A percentile compares a stretch with the other conserved stretches of the same genome.
Conservation (phyloP, 2,329 filamentous ascomycete genomes). For the Spiromastix sp. region DNA sequence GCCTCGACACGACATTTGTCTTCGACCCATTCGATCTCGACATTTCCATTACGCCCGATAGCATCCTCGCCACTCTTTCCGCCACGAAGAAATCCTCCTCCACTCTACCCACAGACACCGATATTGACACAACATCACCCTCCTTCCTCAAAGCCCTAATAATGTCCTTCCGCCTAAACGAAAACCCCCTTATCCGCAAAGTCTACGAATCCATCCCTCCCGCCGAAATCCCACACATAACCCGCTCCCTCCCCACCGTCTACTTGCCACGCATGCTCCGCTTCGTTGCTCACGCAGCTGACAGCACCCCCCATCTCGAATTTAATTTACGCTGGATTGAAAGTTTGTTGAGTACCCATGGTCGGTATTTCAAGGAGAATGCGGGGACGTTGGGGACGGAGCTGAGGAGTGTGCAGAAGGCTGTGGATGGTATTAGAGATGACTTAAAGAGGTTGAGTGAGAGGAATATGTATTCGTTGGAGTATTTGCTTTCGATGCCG, state of each 20-base stretch:
- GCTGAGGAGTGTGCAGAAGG: slow-evolving; percentile 69
- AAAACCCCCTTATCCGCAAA: slow-evolving; percentile 65
- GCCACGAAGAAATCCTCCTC: slow-evolving; percentile 24
- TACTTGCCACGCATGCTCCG: slow-evolving; percentile 79
- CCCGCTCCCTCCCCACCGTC: slow-evolving; percentile 67
- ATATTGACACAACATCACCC: slow-evolving; percentile 52
- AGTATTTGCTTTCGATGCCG: slow-evolving; percentile 60
- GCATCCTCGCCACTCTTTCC: slow-evolving; percentile 63
- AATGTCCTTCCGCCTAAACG: slow-evolving; percentile 95
- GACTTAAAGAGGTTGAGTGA: slow-evolving; percentile 77
- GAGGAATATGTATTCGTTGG: slow-evolving; percentile 79
- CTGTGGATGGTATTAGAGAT: slow-evolving; percentile 66
- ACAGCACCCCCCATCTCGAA: slow-evolving; percentile 86
- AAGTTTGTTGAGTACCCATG: slow-evolving; percentile 68
- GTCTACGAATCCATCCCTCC: slow-evolving; percentile 79
- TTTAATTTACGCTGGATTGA: slow-evolving; percentile 93
- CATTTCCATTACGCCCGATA: slow-evolving; percentile 82
- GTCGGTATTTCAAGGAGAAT: slow-evolving; percentile 73
- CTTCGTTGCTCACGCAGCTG: slow-evolving; percentile 78
- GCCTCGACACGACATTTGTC: slow-evolving; percentile 68
- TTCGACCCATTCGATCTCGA: slow-evolving; percentile 97
- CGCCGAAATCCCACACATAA: slow-evolving; percentile 63
- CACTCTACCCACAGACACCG: slow-evolving; percentile 10
- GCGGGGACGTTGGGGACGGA: slow-evolving; percentile 72
- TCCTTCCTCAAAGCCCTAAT: slow-evolving; percentile 78